Evolutionary conservation across 2,329 filamentous ascomycete genomes (phyloP), one percentile per base, ranked within the genome.

Genomic region (Juglanconis sp.): DNA sequence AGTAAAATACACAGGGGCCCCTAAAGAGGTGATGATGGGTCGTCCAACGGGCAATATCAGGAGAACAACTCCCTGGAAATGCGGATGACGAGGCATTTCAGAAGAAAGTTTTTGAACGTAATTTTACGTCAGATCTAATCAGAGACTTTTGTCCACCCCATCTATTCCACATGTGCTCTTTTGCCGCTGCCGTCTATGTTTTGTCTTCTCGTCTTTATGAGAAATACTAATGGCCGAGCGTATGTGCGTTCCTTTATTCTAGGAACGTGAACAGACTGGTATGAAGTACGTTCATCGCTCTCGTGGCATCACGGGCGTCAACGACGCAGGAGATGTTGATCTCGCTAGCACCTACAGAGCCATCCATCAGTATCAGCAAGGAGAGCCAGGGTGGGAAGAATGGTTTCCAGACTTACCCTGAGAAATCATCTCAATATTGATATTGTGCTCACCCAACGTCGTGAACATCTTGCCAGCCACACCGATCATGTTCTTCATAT

Each of bases 251-350:
- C 15, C 38, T 49, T 47, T 75, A 92, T 64, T 97, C 93, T 70
- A 97, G 81, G 76, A 97, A 98, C 1, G 93, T 97, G 73, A 99
- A 98, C 60, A 99, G 85, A 77, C 93, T 94, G 24, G 95, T 98
- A 73, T 99, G 95, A 65, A 99, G 82, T 69, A 98, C 92, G 72
- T 96, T 98, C 81, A 99, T 89, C 36, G 95, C 95, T 67, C 95
- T 87, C 67, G 93, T 92, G 30, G 95, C 93, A 71, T 98, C 92
- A 66, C 88, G 82, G 66, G 92, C 91, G 69, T 96, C 92, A 72
- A 99, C 96, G 50, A 99, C 95, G 71, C 95, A 99, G 10, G 92
- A 96, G 63, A 99, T 99, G 74, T 98, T 99, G 77, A 99, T 99
- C 79, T 99, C 95, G 72, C 93, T 97, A 32, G 95, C 95, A 69